phyloP scores from a whole-genome alignment of 1,284 basidiomycete species.

The Acaromyces ingoldii region DNA sequence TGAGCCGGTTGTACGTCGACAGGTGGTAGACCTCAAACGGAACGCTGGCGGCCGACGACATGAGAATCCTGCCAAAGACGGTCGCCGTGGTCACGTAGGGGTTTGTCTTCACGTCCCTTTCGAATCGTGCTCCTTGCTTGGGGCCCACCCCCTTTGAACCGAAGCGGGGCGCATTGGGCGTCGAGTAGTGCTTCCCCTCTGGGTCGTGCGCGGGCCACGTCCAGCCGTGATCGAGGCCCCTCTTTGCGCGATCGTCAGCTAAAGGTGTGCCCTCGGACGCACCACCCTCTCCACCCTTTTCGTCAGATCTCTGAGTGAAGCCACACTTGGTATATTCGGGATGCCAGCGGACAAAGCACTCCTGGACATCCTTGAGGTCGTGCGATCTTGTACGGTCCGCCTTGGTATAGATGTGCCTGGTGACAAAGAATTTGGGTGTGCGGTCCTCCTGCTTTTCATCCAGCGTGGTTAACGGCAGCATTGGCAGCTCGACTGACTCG shows the following conservation, averaged over 20 bases:
- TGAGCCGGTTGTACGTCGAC: too few species aligned
- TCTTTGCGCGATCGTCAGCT: background rate
- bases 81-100: background rate
- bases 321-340: background rate
- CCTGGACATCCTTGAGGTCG: background rate
- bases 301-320: background rate
- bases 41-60: too few species aligned
- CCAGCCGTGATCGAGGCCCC: background rate
- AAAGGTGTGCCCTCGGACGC: background rate
- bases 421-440: too few species aligned
- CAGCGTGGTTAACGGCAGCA: background rate
- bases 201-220: background rate
- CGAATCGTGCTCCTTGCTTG: background rate
- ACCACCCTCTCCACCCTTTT: background rate
- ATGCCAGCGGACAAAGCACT: background rate
- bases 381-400: too few species aligned
- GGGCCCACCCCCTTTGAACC: background rate
- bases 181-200: background rate
- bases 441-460: background rate
- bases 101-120: background rate
- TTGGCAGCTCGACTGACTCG: background rate
- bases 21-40: too few species aligned
- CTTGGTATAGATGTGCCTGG: background rate
- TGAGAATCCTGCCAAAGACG: background rate
- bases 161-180: background rate